Percentiles rank a stretch among this genome's conserved stretches.
phyloP scores from a whole-genome alignment of 441 rosid genomes.

The Biscutella laevigata region DNA sequence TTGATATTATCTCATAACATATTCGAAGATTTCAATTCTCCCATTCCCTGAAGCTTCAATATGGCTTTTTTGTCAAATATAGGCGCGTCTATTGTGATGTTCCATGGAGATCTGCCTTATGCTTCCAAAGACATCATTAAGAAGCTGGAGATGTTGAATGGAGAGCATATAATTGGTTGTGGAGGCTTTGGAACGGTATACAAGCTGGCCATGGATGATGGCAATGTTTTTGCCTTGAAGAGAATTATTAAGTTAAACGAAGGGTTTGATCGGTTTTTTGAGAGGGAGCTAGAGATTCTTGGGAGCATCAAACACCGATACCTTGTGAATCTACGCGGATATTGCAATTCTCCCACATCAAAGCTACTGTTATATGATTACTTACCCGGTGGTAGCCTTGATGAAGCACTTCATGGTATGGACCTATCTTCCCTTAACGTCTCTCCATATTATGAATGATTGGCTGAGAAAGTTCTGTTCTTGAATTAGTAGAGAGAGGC shows the following conservation, averaged over 20 bases:
- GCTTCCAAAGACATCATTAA: conserved; percentile 86
- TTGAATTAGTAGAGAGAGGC: conserved; percentile 53
- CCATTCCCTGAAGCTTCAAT: conserved; percentile 10
- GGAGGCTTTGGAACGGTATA: conserved; percentile 97
- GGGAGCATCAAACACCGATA: conserved; percentile 95
- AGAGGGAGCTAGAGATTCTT: conserved; percentile 94
- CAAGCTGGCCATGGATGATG: conserved; percentile 97
- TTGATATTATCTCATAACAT: background rate
- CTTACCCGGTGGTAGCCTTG: conserved; percentile 95
- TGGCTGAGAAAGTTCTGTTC: conserved; percentile 10
- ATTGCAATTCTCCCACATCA: conserved; percentile 93
- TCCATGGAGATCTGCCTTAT: conserved; percentile 98
- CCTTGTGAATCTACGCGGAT: conserved; percentile 92
- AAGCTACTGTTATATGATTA: conserved; percentile 84
- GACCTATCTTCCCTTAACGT: background rate
- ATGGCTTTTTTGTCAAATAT: conserved; percentile 6
- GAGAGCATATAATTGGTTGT: conserved; percentile 78
- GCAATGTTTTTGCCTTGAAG: conserved; percentile 81
- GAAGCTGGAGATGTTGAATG: conserved; percentile 72
- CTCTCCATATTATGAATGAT: conserved; percentile 1
- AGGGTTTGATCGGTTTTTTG: conserved; percentile 91
- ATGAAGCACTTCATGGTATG: conserved; percentile 95
- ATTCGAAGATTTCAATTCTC: background rate
- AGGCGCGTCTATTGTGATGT: conserved; percentile 96
- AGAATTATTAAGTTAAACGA: conserved; percentile 81